Conservation (phyloP, 179 eudicot genomes). For the Amaranthus tricolor region DNA sequence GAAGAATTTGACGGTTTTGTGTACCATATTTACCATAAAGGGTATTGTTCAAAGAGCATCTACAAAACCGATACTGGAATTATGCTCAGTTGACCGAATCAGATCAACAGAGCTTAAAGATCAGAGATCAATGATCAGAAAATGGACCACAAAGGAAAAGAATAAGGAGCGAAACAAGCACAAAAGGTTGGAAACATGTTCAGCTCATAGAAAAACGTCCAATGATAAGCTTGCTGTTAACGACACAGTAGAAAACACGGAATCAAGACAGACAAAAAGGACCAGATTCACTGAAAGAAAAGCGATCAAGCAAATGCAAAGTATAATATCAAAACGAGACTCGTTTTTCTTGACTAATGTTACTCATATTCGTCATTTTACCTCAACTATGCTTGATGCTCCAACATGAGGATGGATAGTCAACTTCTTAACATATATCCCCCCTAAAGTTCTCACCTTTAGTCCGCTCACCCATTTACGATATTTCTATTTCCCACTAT, state of each 20-base stretch:
- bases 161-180: neutral
- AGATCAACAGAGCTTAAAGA: neutral
- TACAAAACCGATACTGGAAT: neutral
- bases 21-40: neutral
- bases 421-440: too few relatives aligned
- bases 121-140: neutral
- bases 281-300: neutral
- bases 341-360: too few relatives aligned
- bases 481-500: too few relatives aligned
- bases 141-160: neutral
- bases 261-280: neutral
- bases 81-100: neutral
- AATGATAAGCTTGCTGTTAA: neutral
- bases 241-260: neutral
- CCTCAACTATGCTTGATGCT: too few relatives aligned
- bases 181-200: neutral
- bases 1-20: neutral
- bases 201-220: neutral
- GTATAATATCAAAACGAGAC: neutral
- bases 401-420: too few relatives aligned
- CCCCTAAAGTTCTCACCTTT: too few relatives aligned
- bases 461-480: too few relatives aligned
- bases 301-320: neutral
- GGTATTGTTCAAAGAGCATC: neutral
- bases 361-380: too few relatives aligned